Percentiles rank a stretch among this genome's conserved stretches.
These are phyloP conservation scores for Serendipita sp. DNA, from an alignment of 1,284 basidiomycete genomes.

Conservation along the genomic window DNA sequence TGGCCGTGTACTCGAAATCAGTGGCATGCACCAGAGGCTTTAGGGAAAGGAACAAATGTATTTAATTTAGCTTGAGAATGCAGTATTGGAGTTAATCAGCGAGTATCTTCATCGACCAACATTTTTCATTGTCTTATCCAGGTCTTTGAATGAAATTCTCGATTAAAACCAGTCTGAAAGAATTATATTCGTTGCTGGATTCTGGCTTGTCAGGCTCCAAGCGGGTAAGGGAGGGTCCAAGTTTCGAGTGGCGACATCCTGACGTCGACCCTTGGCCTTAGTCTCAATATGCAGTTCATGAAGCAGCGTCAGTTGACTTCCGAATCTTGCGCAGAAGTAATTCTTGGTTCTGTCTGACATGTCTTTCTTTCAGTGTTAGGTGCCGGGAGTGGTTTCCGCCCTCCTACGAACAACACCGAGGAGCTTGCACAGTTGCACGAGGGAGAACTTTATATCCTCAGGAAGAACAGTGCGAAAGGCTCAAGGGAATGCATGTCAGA, in stretches of 20 bases:
- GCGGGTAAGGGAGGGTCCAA: neutral
- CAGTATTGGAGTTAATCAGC: no score
- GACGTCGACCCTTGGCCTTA: neutral
- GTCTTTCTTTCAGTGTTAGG: neutral
- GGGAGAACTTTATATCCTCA: slow-evolving; percentile 83
- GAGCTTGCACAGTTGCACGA: slow-evolving; percentile 91
- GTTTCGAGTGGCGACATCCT: neutral
- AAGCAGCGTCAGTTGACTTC: neutral
- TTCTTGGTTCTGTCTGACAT: no score
- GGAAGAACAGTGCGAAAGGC: slow-evolving; percentile 81
- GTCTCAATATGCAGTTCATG: neutral
- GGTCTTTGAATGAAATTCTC: no score
- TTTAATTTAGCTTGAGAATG: no score
- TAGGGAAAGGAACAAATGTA: no score
- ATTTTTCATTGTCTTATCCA: no score
- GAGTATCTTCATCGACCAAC: no score
- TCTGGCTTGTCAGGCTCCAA: no score
- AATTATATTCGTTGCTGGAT: no score
- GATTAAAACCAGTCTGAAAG: no score
- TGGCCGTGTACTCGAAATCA: no score
- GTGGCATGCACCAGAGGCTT: no score
- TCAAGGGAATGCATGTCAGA: slow-evolving; percentile 95
- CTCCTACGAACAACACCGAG: slow-evolving; percentile 47
- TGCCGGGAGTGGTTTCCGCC: slow-evolving; percentile 20
- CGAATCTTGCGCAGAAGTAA: neutral